Evolutionary conservation across 2,329 filamentous ascomycete species (phyloP), one percentile per base, ranked within the genome.

Genomic region (Emericellopsis cladophorae): DNA sequence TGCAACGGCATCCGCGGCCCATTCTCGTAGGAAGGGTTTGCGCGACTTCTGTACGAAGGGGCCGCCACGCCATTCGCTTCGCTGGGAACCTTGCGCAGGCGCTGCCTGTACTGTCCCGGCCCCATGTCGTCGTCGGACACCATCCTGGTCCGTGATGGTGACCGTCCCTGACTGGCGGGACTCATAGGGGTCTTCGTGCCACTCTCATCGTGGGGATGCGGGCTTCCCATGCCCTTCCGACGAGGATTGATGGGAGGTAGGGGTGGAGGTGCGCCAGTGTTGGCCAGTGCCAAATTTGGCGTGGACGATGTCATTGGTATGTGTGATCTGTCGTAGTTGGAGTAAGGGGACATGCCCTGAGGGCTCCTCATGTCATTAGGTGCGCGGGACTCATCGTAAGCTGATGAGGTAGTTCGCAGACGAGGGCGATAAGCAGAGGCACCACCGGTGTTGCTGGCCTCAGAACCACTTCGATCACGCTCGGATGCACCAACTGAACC

Each of bases 181-280:
- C 26, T 29, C 26, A 29, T 29, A 7, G 32, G 32, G 9, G n/a
- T 35, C n/a, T 10, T 37, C 48, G 47, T 7, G 42, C 33, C 26
- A 31, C 43, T 43, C 45, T 46, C n/a, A 16, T 42, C 16, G 15
- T 42, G 40, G 10, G 31, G 36, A 6, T 65, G 45, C 4, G 56
- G 55, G 21, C 58, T 60, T n/a, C 64, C 52, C 1, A 62, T 54
- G 9, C 64, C 66, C 40, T 70, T 66, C 9, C 74, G 66, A 38
- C 71, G 65, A 23, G 74, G 74, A 50, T 78, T 78, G 52, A 79
- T 72, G 2, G 74, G 73, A 3, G 74, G 74, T 31, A 79, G 44
- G n/a, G 40, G 40, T 2, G 74, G 74, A 3, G 74, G 73, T 2
- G 59, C 62, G 8, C 26, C 26, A 22, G 51, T 43, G 15, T 52